Conservation (phyloP, 164 flowering plant species). For the Platanus orientalis region DNA sequence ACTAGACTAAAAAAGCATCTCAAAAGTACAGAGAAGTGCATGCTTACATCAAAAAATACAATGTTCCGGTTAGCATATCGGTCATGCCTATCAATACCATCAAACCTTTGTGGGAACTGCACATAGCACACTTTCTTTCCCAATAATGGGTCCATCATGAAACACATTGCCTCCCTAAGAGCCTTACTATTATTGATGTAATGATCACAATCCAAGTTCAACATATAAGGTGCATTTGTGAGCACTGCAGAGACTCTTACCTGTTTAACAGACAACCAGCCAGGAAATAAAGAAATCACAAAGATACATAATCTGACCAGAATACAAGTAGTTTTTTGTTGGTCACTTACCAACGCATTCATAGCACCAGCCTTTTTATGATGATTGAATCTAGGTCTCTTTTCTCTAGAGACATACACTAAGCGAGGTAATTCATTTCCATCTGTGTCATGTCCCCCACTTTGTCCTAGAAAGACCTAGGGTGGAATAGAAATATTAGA, state of each 20-base stretch:
- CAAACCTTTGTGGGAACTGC: slow-evolving; percentile 66
- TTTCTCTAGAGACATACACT: slow-evolving; percentile 69
- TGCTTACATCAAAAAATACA: slow-evolving; percentile 65
- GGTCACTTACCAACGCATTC: slow-evolving; percentile 59
- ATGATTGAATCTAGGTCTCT: slow-evolving; percentile 69
- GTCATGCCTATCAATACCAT: slow-evolving; percentile 57
- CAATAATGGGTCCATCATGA: slow-evolving; percentile 63
- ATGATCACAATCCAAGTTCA: slow-evolving; percentile 79
- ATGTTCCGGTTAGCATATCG: slow-evolving; percentile 60
- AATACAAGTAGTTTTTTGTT: background rate
- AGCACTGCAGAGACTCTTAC: slow-evolving; percentile 71
- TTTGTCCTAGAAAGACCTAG: slow-evolving; percentile 66
- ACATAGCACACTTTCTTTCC: slow-evolving; percentile 67
- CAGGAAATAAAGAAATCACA: background rate
- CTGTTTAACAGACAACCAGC: slow-evolving; percentile 23
- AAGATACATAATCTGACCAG: background rate
- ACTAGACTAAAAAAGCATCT: background rate
- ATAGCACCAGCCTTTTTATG: slow-evolving; percentile 83
- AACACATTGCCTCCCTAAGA: slow-evolving; percentile 66
- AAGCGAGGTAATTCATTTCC: slow-evolving; percentile 69
- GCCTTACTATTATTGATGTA: slow-evolving; percentile 76
- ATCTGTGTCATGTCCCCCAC: slow-evolving; percentile 57
- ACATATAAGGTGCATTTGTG: slow-evolving; percentile 57
- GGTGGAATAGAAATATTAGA: background rate
- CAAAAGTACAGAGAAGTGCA: background rate